These are phyloP conservation scores for Heliocybe sulcata DNA, from an alignment of 1,284 basidiomycete genomes.

Conservation along the genomic window DNA sequence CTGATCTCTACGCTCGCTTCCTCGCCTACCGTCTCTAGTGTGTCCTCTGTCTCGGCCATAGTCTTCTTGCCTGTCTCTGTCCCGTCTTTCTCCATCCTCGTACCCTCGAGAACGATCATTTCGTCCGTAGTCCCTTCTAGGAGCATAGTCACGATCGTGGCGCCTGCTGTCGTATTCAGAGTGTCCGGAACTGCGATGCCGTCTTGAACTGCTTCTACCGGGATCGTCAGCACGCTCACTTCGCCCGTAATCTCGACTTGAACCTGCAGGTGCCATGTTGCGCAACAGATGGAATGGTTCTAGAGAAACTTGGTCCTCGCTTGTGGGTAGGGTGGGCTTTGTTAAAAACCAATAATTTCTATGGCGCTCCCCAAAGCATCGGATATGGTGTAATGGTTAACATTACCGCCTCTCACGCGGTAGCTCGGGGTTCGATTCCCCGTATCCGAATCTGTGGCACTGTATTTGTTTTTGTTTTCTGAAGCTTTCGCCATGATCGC, in stretches of 20 bases:
- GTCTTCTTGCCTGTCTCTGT: not conserved
- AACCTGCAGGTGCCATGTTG: not conserved
- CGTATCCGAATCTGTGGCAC: no score
- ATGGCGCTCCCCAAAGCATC: not conserved
- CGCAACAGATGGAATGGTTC: not conserved
- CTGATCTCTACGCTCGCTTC: not conserved
- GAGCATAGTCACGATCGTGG: not conserved
- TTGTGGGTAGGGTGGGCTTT: no score
- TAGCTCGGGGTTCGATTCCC: conserved; percentile 77
- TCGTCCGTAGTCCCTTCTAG: not conserved
- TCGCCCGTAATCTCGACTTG: not conserved
- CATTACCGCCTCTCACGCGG: conserved; percentile 30
- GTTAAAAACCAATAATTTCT: not conserved
- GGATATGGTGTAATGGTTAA: conserved; percentile 3
- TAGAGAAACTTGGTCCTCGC: no score
- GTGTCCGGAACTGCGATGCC: not conserved
- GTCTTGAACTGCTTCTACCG: not conserved
- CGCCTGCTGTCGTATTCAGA: not conserved
- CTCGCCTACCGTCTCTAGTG: not conserved
- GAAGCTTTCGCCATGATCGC: no score
- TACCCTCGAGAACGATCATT: no score
- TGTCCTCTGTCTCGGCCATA: not conserved
- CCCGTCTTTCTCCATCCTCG: not conserved
- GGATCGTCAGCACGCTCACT: not conserved
- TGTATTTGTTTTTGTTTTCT: no score